Conservation (phyloP, 139 green algal genomes). For the Nannochloris sp. region DNA sequence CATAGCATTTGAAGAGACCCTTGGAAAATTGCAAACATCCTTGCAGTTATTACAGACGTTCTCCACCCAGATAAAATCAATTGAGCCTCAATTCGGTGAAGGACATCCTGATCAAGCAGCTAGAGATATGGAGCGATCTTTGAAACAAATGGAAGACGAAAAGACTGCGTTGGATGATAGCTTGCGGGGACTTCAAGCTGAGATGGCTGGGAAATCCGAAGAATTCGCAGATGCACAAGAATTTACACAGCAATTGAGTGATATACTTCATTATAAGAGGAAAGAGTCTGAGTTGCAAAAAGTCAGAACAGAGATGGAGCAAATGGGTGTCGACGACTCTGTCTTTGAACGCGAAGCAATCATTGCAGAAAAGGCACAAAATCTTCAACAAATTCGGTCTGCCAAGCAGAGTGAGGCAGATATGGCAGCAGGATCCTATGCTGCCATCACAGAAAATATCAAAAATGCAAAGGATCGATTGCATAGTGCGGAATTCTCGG, state of each 20-base stretch:
- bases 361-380: neutral
- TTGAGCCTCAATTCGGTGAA: too few species aligned
- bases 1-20: too few species aligned
- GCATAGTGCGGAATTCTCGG: slow-evolving; percentile 43
- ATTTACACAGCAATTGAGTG: slow-evolving; percentile 29
- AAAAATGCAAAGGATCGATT: slow-evolving; percentile 25
- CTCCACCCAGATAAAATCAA: too few species aligned
- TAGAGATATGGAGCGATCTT: too few species aligned
- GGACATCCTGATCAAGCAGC: too few species aligned
- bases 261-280: slow-evolving; percentile 29
- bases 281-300: slow-evolving; percentile 25
- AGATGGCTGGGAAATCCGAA: slow-evolving; percentile 3
- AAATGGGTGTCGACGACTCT: neutral
- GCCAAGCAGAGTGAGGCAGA: slow-evolving; percentile 11
- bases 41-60: too few species aligned
- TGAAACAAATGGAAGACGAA: neutral
- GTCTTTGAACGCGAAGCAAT: neutral
- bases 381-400: neutral
- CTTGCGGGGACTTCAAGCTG: slow-evolving; percentile 12
- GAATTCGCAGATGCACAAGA: slow-evolving; percentile 11
- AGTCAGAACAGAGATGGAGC: slow-evolving; percentile 21
- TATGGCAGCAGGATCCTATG: slow-evolving; percentile 26
- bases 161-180: slow-evolving; percentile 12
- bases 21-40: too few species aligned
- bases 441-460: slow-evolving; percentile 23